phyloP scores from a whole-genome alignment of 2,329 filamentous ascomycete species.

The Moelleriella libera region DNA sequence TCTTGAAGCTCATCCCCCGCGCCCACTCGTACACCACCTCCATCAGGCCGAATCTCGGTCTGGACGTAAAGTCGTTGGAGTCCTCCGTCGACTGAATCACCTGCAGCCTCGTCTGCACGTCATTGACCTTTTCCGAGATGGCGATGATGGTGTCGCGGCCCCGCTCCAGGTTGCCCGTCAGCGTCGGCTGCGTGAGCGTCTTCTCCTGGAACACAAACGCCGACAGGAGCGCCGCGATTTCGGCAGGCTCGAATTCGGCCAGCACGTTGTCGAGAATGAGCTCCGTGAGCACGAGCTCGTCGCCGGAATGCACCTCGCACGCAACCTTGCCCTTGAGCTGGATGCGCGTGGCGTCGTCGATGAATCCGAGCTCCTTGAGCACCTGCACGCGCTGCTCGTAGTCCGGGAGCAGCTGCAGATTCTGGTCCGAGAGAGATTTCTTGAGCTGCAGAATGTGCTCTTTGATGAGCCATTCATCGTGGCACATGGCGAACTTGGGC shows the following conservation, averaged over 20 bases:
- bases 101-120: slow-evolving; percentile 77
- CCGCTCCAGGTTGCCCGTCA: slow-evolving; percentile 69
- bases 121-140: slow-evolving; percentile 86
- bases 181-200: slow-evolving; percentile 64
- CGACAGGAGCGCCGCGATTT: slow-evolving; percentile 88
- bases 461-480: slow-evolving; percentile 92
- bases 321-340: slow-evolving; percentile 97
- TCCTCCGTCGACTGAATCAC: slow-evolving; percentile 85
- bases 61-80: slow-evolving; percentile 78
- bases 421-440: slow-evolving; percentile 86
- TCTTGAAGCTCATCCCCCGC: slow-evolving; percentile 93
- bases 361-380: slow-evolving; percentile 80
- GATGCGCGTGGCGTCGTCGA: slow-evolving; percentile 75
- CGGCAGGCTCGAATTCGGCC: slow-evolving; percentile 86
- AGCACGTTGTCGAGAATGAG: slow-evolving; percentile 93
- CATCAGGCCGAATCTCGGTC: slow-evolving; percentile 81
- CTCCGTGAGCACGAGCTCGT: slow-evolving; percentile 91
- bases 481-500: slow-evolving; percentile 82
- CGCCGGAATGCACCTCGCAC: slow-evolving; percentile 93
- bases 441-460: slow-evolving; percentile 83
- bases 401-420: slow-evolving; percentile 86
- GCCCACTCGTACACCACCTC: slow-evolving; percentile 99
- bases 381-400: slow-evolving; percentile 93
- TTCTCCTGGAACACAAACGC: slow-evolving; percentile 98
- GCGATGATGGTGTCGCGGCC: slow-evolving; percentile 76